These are phyloP conservation scores for Cercospora janseana DNA, from an alignment of 2,329 filamentous ascomycete genomes.

Conservation along the genomic window DNA sequence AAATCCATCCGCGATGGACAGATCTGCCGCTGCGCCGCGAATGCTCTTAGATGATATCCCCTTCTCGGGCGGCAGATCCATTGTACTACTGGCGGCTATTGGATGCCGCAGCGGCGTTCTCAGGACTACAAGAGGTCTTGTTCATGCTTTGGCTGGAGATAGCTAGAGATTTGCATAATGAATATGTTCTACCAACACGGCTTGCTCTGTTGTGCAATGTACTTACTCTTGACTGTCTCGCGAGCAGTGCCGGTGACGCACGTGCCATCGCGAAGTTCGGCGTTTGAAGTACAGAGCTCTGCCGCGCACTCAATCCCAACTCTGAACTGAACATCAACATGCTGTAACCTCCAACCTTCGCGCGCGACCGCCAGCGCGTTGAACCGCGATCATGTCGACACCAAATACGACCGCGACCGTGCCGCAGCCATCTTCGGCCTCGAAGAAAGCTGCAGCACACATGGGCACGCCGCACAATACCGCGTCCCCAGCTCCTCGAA, in stretches of 20 bases:
- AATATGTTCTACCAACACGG: not conserved
- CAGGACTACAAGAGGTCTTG: not conserved
- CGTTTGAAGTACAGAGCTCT: not conserved
- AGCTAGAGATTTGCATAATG: constrained; percentile 14
- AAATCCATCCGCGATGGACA: constrained; percentile 2
- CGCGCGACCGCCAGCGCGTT: constrained; percentile 7
- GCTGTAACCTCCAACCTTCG: not conserved
- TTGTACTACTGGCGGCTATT: constrained; percentile 13
- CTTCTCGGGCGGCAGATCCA: constrained; percentile 12
- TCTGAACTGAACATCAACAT: constrained; percentile 12
- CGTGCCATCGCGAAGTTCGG: constrained; percentile 12
- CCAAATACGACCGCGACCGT: constrained; percentile 26
- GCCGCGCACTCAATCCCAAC: not conserved
- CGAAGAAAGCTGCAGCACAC: constrained; percentile 32
- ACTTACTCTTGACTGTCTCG: not conserved
- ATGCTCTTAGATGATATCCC: constrained; percentile 22
- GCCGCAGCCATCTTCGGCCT: constrained; percentile 30
- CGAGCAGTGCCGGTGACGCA: not conserved
- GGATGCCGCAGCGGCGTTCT: constrained; percentile 2
- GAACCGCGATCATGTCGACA: constrained; percentile 27
- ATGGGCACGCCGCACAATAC: constrained; percentile 41
- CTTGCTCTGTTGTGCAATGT: not conserved
- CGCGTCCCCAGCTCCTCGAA: constrained; percentile 42
- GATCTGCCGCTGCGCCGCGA: constrained; percentile 7
- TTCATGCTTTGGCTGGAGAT: constrained; percentile 12